Evolutionary conservation across 306 rosid species (phyloP).

Genomic region (Malus sieversii): DNA sequence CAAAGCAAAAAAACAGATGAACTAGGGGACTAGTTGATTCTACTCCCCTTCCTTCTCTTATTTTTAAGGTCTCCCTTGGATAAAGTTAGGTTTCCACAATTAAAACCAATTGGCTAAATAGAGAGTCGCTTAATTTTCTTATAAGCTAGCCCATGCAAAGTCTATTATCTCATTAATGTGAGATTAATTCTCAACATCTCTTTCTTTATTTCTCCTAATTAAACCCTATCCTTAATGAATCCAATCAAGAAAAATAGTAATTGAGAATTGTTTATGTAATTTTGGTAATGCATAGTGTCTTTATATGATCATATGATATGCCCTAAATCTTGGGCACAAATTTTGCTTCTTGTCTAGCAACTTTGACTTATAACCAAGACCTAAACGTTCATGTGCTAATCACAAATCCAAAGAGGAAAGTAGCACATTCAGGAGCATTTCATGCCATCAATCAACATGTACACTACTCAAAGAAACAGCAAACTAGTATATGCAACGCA

Average conservation of each 20-base stretch:
- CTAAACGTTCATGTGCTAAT: not conserved
- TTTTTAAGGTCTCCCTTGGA: too few species aligned
- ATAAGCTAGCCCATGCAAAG: too few species aligned
- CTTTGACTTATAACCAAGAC: not conserved
- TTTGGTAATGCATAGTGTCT: not conserved
- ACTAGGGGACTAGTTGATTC: too few species aligned
- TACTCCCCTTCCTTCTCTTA: too few species aligned
- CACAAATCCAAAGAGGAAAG: not conserved
- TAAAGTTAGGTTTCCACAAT: too few species aligned
- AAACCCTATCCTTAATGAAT: not conserved
- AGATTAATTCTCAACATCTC: too few species aligned
- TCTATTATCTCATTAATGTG: too few species aligned
- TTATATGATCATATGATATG: not conserved
- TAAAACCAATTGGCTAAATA: too few species aligned
- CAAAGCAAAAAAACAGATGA: too few species aligned
- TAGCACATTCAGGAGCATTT: not conserved
- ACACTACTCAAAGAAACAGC: not conserved
- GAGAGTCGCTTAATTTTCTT: too few species aligned
- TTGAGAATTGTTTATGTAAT: not conserved
- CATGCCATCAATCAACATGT: not conserved
- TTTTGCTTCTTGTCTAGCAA: not conserved
- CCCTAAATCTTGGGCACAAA: slow-evolving; percentile 24
- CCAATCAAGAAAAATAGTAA: not conserved
- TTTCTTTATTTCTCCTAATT: too few species aligned
- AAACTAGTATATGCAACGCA: not conserved